These are phyloP conservation scores for Cryphonectria naterciae DNA, from an alignment of 2,329 filamentous ascomycete genomes.

Conservation along the genomic window DNA sequence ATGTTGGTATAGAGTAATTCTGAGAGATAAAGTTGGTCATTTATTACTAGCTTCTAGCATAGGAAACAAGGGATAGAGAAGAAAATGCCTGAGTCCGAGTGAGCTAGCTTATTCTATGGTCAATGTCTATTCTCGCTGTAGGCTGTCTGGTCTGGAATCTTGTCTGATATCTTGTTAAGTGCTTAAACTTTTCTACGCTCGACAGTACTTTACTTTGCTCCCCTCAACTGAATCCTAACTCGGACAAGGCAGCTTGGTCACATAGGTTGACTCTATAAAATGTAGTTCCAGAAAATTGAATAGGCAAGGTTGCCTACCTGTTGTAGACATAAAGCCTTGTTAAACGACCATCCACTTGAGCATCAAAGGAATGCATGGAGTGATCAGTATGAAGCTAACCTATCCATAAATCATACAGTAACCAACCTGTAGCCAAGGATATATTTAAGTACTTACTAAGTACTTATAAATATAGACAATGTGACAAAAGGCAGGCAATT, in stretches of 20 bases:
- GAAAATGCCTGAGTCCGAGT: background rate
- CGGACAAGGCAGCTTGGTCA: background rate
- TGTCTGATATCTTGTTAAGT: background rate
- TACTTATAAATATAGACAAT: too few species aligned
- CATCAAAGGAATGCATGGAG: too few species aligned
- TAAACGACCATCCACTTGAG: too few species aligned
- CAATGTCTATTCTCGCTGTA: background rate
- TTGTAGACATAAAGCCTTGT: too few species aligned
- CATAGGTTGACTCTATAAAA: background rate
- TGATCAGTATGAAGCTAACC: too few species aligned
- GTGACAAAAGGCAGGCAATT: too few species aligned
- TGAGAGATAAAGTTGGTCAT: background rate
- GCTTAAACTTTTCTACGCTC: background rate
- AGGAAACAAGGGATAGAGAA: background rate
- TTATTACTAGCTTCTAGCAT: background rate
- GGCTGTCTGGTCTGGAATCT: background rate
- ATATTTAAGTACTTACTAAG: too few species aligned
- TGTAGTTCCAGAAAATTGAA: too few species aligned
- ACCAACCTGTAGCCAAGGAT: too few species aligned
- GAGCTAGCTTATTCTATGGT: background rate
- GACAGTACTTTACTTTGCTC: background rate
- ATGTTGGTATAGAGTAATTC: background rate
- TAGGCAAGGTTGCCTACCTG: too few species aligned
- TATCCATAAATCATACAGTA: too few species aligned
- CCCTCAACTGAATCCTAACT: background rate